These are phyloP conservation scores for Dichotomopilus funicola DNA, from an alignment of 2,329 filamentous ascomycete genomes.

Conservation along the genomic window DNA sequence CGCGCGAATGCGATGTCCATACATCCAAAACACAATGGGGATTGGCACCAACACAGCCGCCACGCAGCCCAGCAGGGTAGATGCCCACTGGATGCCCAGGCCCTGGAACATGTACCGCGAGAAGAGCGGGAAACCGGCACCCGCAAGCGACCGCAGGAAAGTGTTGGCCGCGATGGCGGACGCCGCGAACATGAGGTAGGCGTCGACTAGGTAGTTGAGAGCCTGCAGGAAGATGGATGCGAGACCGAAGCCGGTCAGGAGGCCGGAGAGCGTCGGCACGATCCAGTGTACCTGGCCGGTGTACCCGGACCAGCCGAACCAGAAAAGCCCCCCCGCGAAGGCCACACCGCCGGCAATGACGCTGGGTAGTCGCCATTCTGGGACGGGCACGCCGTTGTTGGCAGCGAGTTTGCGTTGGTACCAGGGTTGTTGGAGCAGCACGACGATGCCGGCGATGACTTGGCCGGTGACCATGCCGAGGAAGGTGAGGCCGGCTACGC, in stretches of 20 bases:
- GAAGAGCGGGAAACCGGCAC: constrained; percentile 75
- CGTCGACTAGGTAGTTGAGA: constrained; percentile 76
- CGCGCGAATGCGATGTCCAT: constrained; percentile 50
- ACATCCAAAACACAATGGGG: constrained; percentile 56
- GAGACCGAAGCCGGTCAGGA: constrained; percentile 67
- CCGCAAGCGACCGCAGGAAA: constrained; percentile 70
- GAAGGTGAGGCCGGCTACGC: constrained; percentile 70
- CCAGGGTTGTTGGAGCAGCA: constrained; percentile 56
- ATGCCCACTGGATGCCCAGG: constrained; percentile 56
- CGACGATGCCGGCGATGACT: constrained; percentile 57
- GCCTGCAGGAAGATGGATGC: constrained; percentile 77
- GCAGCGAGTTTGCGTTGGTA: constrained; percentile 63
- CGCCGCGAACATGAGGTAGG: constrained; percentile 66
- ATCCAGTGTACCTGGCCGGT: constrained; percentile 54
- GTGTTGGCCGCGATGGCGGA: constrained; percentile 79
- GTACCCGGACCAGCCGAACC: constrained; percentile 70
- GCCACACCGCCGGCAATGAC: constrained; percentile 53
- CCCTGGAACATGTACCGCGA: constrained; percentile 62
- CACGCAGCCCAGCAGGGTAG: constrained; percentile 56
- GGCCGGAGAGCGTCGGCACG: constrained; percentile 53
- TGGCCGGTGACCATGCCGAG: constrained; percentile 78
- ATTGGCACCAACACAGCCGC: constrained; percentile 54
- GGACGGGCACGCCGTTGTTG: constrained; percentile 59
- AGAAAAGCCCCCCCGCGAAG: constrained; percentile 63
- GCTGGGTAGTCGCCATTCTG: constrained; percentile 60